phyloP scores from a whole-genome alignment of 2,329 filamentous ascomycete species.

The Talaromyces sp. region DNA sequence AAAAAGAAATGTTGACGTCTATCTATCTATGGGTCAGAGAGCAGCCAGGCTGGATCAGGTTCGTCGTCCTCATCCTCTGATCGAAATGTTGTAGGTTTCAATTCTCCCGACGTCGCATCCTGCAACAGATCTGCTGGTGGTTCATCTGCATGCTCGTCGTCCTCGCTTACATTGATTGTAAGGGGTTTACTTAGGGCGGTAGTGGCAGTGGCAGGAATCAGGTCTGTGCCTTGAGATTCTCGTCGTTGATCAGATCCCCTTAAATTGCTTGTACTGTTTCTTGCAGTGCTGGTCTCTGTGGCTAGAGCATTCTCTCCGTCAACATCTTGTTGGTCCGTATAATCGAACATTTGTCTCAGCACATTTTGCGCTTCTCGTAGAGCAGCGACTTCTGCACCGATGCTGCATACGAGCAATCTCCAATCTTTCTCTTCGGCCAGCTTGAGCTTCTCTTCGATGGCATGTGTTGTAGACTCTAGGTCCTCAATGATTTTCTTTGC shows the following conservation, averaged over 20 bases:
- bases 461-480: constrained; percentile 44
- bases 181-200: background rate
- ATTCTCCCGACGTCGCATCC: constrained; percentile 22
- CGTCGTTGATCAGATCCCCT: background rate
- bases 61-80: constrained; percentile 41
- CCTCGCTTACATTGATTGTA: constrained; percentile 3
- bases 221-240: background rate
- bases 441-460: constrained; percentile 47
- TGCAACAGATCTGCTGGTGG: constrained; percentile 34
- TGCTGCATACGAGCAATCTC: constrained; percentile 58
- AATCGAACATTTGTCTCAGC: constrained; percentile 31
- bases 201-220: background rate
- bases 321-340: background rate
- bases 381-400: constrained; percentile 59
- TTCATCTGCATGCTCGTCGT: constrained; percentile 28
- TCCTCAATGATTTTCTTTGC: constrained; percentile 35
- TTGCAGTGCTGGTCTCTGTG: constrained; percentile 10
- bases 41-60: constrained; percentile 41
- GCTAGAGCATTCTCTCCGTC: constrained; percentile 12
- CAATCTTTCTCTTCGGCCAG: constrained; percentile 51
- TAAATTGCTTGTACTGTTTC: background rate
- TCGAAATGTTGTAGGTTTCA: constrained; percentile 20
- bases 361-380: constrained; percentile 36
- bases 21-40: constrained; percentile 25
- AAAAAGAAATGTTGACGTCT: background rate